Evolutionary conservation across 169 alveolate species (phyloP).

Genomic region (Amoebophrya sp.): DNA sequence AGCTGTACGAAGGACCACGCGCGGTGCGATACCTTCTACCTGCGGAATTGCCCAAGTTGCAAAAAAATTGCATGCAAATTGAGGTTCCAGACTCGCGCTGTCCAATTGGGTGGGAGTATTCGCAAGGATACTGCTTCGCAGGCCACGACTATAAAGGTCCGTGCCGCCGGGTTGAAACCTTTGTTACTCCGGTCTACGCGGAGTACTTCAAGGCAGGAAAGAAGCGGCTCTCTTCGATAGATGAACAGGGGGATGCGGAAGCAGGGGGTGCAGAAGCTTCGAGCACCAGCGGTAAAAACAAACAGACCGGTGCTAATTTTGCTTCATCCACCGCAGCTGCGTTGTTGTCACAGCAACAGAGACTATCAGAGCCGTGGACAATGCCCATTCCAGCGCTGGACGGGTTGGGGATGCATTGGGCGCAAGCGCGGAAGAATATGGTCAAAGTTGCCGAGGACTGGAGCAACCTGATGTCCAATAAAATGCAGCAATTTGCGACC

Average conservation of each 20-base stretch:
- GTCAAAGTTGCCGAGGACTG: not conserved
- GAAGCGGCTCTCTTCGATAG: not conserved
- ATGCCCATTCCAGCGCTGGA: no score
- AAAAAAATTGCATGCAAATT: not conserved
- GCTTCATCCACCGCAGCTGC: not conserved
- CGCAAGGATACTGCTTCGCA: not conserved
- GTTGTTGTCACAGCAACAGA: not conserved
- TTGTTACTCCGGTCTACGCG: not conserved
- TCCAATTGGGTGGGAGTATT: not conserved
- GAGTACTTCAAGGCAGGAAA: not conserved
- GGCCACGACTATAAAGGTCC: conserved; percentile 11
- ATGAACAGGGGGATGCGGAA: not conserved
- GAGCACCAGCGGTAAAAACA: no score
- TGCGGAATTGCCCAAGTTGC: not conserved
- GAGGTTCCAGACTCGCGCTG: not conserved
- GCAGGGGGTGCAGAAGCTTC: not conserved
- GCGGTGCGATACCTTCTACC: not conserved
- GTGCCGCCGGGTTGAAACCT: not conserved
- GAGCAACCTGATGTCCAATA: not conserved
- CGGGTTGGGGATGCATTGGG: not conserved
- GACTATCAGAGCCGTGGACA: not conserved
- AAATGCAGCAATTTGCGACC: not conserved
- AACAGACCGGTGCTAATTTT: no score
- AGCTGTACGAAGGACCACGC: not conserved
- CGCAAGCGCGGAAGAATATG: not conserved